Conservation (phyloP, 306 rosid genomes). For the Ochetophila trinervis region DNA sequence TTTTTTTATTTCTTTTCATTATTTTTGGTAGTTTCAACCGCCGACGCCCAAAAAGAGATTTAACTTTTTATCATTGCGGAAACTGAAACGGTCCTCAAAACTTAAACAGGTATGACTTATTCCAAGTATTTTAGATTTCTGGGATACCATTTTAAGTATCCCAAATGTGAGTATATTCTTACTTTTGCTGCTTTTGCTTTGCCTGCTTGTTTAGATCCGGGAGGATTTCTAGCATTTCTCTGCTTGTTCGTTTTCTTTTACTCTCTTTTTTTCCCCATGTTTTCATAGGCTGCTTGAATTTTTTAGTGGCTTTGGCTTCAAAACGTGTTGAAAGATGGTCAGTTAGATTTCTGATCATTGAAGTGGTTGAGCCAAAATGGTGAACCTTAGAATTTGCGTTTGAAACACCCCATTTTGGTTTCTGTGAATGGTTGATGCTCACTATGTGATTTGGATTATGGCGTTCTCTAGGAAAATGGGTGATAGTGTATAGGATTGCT, state of each 20-base stretch:
- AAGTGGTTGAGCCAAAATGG: background rate
- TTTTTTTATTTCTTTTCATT: background rate
- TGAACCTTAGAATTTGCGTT: background rate
- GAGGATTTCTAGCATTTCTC: conserved; percentile 16
- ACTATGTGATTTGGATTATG: background rate
- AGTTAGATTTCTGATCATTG: too few species aligned
- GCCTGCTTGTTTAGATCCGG: conserved; percentile 31
- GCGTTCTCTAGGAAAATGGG: background rate
- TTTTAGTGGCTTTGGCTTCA: conserved; percentile 12
- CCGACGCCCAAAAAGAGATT: conserved; percentile 1
- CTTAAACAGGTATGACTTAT: conserved; percentile 38
- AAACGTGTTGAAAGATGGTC: background rate
- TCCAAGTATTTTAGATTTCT: background rate
- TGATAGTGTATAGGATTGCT: background rate
- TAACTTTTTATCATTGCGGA: conserved; percentile 15
- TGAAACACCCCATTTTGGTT: background rate
- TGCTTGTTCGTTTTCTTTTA: background rate
- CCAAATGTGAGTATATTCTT: conserved; percentile 1
- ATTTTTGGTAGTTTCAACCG: conserved; percentile 8
- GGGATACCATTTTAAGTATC: background rate
- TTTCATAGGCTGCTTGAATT: conserved; percentile 7
- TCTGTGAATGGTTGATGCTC: background rate
- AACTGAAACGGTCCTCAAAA: conserved; percentile 18
- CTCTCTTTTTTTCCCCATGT: background rate
- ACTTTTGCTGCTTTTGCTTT: conserved; percentile 7